Base-by-base conservation (phyloP, 768 basidiomycete genomes). In the Suillus paluster region DNA sequence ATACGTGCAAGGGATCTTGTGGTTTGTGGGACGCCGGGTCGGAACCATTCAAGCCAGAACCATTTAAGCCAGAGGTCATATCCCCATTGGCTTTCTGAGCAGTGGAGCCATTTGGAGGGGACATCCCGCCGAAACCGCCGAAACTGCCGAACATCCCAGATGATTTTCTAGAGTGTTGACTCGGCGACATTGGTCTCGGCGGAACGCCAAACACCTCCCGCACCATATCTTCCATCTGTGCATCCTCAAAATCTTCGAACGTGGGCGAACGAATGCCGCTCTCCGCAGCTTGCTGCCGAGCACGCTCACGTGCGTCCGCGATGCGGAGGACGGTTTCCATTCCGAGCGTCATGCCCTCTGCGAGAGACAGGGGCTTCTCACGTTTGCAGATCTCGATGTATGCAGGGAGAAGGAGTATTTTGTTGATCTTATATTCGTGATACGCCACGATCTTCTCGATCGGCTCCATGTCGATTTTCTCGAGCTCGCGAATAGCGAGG, bases 361-460 rank as follows among this genome's bases (percentile, higher is more conserved):
- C 78, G 1, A 83, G 72, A 0, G 77, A 78, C 17, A 88, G 77
- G 0, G 88, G 81, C 1, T 79, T 80, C 0, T 80, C 77, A 4
- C 86, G 84, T 12, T 76, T 75, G 53, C 85, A 85, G 0, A 91
- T 75, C 0, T 75, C 68, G 21, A 80, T 77, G 57, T 89, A 91
- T 0, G 82, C 76, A 0, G 82, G 81, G 4, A 86, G 68, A 23
- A 90, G 78, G 17, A 86, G 71, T 7, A 75, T 72, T 14, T 72
- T 70, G 61, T 86, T 81, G 59, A 91, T 80, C 0, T 76, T 66
- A 69, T 83, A 83, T 17, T 71, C 68, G 49, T 87, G 86, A 64
- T 90, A 91, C 0, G 84, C 71, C 5, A 78, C 71, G 54, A 91
- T 84, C 34, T 86, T 85, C 2, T 85, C 80, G 1, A 89, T 78